Conservation (phyloP, 2,329 filamentous ascomycete species). For the Fusarium buxicola region DNA sequence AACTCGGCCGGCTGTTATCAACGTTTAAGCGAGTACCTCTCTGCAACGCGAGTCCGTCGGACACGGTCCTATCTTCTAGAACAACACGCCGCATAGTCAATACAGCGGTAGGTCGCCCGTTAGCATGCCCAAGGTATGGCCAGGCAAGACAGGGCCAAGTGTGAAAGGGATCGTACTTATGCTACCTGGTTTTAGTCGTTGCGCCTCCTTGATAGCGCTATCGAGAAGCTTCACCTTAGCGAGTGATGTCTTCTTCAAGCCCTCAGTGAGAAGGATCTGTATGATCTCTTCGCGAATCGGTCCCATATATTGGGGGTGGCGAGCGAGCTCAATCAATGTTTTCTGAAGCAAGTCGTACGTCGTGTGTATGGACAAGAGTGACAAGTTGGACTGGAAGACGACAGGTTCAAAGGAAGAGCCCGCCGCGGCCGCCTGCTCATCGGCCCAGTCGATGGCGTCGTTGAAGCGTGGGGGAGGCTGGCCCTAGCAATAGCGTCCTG, state of each 20-base stretch:
- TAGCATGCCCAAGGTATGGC: too few species aligned
- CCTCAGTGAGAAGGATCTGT: neutral
- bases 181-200: neutral
- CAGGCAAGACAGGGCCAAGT: too few species aligned
- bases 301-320: neutral
- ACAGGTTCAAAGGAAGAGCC: neutral
- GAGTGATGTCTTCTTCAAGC: slow-evolving; percentile 1
- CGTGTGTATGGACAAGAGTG: neutral
- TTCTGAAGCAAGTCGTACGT: neutral
- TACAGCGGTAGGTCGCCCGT: too few species aligned
- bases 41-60: neutral
- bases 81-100: slow-evolving; percentile 7
- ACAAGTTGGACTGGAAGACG: neutral
- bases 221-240: slow-evolving; percentile 15
- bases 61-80: neutral
- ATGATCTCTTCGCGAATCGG: neutral
- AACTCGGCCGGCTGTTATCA: neutral
- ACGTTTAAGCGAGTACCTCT: neutral
- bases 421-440: neutral
- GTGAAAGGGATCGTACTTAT: too few species aligned
- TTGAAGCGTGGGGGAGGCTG: neutral
- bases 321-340: neutral
- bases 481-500: fast-evolving
- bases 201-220: slow-evolving; percentile 9
- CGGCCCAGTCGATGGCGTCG: slow-evolving; percentile 8